These are phyloP conservation scores for Diaporthe aspalathi DNA, from an alignment of 2,329 filamentous ascomycete genomes.

Conservation along the genomic window DNA sequence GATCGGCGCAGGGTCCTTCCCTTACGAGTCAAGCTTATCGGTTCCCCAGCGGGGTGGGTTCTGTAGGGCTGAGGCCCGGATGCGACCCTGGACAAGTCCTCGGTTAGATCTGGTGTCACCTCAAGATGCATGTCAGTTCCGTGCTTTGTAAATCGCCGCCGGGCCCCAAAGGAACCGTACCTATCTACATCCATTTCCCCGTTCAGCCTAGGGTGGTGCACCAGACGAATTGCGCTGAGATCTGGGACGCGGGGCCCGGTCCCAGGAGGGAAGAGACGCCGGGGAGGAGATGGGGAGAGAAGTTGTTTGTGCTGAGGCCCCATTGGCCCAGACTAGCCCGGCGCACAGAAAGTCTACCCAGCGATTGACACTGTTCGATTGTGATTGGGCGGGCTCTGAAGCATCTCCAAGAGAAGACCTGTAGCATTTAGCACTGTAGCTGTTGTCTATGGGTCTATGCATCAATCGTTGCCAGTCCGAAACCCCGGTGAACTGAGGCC, in stretches of 20 bases:
- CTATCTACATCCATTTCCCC: neutral
- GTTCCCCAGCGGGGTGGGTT: neutral
- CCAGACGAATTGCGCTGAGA: neutral
- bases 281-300: neutral
- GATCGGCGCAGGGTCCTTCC: constrained; percentile 21
- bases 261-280: neutral
- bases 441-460: constrained; percentile 20
- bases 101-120: neutral
- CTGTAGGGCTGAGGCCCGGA: constrained; percentile 19
- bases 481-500: neutral
- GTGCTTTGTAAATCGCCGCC: neutral
- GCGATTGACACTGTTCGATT: too few relatives aligned
- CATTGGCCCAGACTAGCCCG: neutral
- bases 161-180: neutral
- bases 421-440: constrained; percentile 18
- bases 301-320: neutral
- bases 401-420: constrained; percentile 2
- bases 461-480: neutral
- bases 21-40: neutral
- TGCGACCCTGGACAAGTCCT: constrained; percentile 9
- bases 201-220: neutral
- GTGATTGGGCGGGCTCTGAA: neutral
- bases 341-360: too few relatives aligned
- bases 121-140: too few relatives aligned
- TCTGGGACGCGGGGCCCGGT: neutral